Percentiles rank a stretch among this genome's conserved stretches.
phyloP scores from a whole-genome alignment of 768 basidiomycete genomes.

The Suillus ampliporus region DNA sequence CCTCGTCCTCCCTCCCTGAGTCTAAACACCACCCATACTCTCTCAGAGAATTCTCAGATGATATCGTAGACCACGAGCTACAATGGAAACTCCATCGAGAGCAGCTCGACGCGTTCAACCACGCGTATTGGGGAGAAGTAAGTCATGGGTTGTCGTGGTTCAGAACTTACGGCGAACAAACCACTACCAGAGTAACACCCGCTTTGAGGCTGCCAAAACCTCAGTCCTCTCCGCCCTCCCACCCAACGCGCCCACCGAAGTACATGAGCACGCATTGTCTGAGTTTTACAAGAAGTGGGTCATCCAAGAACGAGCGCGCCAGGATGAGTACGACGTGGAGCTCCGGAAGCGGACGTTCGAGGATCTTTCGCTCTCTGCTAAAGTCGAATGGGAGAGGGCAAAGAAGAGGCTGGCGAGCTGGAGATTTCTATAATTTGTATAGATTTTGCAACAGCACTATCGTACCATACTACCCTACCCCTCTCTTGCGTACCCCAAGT shows the following conservation, averaged over 20 bases:
- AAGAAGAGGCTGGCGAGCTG: slow-evolving; percentile 36
- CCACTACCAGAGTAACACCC: slow-evolving; percentile 67
- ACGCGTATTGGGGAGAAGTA: slow-evolving; percentile 83
- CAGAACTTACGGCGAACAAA: slow-evolving; percentile 1
- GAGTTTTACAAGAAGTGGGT: slow-evolving; percentile 80
- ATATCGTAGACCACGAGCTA: slow-evolving; percentile 50
- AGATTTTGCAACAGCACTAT: slow-evolving; percentile 3
- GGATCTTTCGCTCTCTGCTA: slow-evolving; percentile 61
- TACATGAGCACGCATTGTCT: slow-evolving; percentile 72
- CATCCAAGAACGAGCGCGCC: slow-evolving; percentile 63
- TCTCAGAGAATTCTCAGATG: slow-evolving; percentile 64
- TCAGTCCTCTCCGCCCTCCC: slow-evolving; percentile 63
- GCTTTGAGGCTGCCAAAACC: slow-evolving; percentile 76
- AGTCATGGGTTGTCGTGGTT: slow-evolving; percentile 33
- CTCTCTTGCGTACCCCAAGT: slow-evolving; percentile 44
- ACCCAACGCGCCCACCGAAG: slow-evolving; percentile 49
- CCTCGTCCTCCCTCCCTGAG: slow-evolving; percentile 36
- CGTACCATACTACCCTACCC: slow-evolving; percentile 15
- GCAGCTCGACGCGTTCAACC: slow-evolving; percentile 75
- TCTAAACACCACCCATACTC: slow-evolving; percentile 71
- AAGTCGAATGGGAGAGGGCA: slow-evolving; percentile 56
- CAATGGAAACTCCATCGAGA: slow-evolving; percentile 75
- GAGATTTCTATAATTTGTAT: not conserved
- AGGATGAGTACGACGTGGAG: slow-evolving; percentile 64
- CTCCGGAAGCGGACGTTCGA: slow-evolving; percentile 69